Evolutionary conservation across 176 grass and related monocot species (phyloP), one percentile per base, ranked within the genome.

Genomic region (Eleusine indica): DNA sequence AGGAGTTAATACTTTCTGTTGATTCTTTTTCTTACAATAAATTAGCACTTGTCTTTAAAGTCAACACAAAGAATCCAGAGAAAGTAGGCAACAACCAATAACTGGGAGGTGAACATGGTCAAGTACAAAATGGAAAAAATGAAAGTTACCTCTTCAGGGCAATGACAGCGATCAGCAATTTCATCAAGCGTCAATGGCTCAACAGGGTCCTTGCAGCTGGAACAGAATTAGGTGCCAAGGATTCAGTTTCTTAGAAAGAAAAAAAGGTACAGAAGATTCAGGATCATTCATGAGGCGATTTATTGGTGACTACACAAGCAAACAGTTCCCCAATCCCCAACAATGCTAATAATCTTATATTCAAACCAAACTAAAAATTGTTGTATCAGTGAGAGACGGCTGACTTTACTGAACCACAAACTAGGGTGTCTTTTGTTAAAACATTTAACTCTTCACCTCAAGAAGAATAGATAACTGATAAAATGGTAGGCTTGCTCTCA

Each of bases 141-240:
- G 70, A 76, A 85, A 9, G 70, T 80, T 91, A 99, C 97, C 86
- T 99, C 73, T 81, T 92, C 93, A 21, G 88, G 87, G 60, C 80
- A 83, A 86, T 96, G 93, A 46, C 97, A 99, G 15, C 93, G 91
- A 67, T 99, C 93, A 16, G 97, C 91, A 42, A 99, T 99, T 88
- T 96, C 88, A 66, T 90, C 89, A 58, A 99, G 47, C 3, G 91
- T 91, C 90, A 99, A 90, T 42, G 93, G 88, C 64, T 99, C 93
- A 37, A 77, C 68, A 74, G 97, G 97, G 41, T 99, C 77, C 86
- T 99, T 91, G 84, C 93, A 99, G 74, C 97, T 99, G 89, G 62
- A 85, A 93, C 51, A 86, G 5, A 85, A 69, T 53, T 22, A 89
- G 87, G 39, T 38, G 68, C 48, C 32, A 64, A 17, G 40, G 30